Evolutionary conservation across 1,139 yeast species (phyloP), one percentile per base, ranked within the genome.

Genomic region (Meyerozyma carpophila): DNA sequence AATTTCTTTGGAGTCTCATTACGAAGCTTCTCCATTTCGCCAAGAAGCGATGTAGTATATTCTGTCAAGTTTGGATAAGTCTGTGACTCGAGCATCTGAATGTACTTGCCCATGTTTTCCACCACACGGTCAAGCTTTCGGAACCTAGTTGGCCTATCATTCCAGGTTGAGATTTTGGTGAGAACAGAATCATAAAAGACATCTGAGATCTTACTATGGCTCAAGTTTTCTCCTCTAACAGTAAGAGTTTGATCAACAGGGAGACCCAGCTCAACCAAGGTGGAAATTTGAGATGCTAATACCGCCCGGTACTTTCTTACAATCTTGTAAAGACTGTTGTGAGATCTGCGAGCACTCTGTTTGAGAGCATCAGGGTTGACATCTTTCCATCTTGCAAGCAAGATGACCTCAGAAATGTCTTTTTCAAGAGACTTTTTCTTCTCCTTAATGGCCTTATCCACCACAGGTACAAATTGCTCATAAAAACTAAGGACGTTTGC

Each of bases 301-400:
- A 85, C 56, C 3, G 75, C 75, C 41, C 98, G 79, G 60, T 88
- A 93, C 59, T 89, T 90, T 50, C 93, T 77, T 8, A 93, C 86
- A 46, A 88, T 63, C 63, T 90, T 93, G 75, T 84, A 93, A 46
- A 94, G 79, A 53, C 75, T 81, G 50, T 82, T 79, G 59, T 94
- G 98, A 0, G 98, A 90, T 43, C 84, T 79, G 52, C 88, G 81
- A 4, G 98, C 93, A 65, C 96, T 88, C 63, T 91, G 97, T 53
- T 88, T 89, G 53, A 94, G 74, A 0, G 98, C 96, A 58, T 85
- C 95, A 40, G 90, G 81, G 56, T 94, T 94, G 10, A 91, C 93
- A 64, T 94, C 99, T 56, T 91, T 90, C 98, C 98, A 94, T 58
- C 96, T 87, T 1, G 98, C 97, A 27, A 94, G 71, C 41, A 89